Evolutionary conservation across 1,284 basidiomycete species (phyloP).

Genomic region (Ustilago loliicola): DNA sequence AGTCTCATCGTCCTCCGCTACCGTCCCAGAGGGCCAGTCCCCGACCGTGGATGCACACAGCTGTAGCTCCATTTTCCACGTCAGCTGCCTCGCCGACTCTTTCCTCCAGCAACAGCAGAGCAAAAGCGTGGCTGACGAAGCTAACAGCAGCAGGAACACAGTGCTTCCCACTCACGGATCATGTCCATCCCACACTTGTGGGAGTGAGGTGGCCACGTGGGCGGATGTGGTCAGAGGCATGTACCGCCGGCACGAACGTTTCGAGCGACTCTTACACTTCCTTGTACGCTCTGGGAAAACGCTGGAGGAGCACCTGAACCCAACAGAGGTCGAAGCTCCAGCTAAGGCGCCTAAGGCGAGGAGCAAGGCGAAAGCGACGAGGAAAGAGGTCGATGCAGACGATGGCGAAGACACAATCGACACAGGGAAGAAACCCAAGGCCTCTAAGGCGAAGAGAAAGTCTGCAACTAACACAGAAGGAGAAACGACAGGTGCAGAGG

Average conservation of each 20-base stretch:
- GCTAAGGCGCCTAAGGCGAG: conserved; percentile 7
- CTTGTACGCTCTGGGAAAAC: conserved; percentile 26
- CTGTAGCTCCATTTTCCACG: conserved; percentile 77
- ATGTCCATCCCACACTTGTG: conserved; percentile 34
- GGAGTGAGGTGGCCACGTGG: conserved; percentile 30
- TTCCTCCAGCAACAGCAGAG: conserved; percentile 73
- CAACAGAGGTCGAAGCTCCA: not conserved
- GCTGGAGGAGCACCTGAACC: conserved; percentile 22
- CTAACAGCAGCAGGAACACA: conserved; percentile 13
- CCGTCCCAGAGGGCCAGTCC: not conserved
- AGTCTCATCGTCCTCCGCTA: not conserved
- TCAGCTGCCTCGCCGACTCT: conserved; percentile 77
- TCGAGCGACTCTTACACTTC: conserved; percentile 33
- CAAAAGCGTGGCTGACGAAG: not conserved
- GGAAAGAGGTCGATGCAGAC: not conserved
- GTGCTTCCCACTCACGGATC: conserved; percentile 51
- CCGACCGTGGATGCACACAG: not conserved
- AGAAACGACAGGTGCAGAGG: not conserved
- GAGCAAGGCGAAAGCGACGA: conserved; percentile 12
- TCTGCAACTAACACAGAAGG: not conserved
- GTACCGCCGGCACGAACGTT: conserved; percentile 53
- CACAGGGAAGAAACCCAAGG: conserved; percentile 10
- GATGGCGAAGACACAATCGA: not conserved
- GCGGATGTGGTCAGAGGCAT: conserved; percentile 50
- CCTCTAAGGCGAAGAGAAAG: conserved; percentile 14